A percentile compares a stretch with the other conserved stretches of the same genome.
Conservation (phyloP, 2,329 filamentous ascomycete species). For the Bipolaris bicolor region DNA sequence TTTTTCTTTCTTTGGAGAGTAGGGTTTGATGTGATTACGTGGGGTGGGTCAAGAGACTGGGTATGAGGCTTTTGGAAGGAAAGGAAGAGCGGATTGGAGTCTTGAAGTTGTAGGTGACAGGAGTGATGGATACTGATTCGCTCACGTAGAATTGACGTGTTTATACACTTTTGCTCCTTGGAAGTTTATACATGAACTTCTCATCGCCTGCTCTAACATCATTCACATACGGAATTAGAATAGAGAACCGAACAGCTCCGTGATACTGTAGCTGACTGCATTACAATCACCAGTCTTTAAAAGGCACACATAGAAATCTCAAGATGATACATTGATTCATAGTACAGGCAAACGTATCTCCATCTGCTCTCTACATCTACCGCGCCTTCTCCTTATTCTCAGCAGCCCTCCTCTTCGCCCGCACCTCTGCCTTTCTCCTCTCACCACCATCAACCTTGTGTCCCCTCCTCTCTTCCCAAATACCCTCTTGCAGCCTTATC, state of each 20-base stretch:
- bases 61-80: no score
- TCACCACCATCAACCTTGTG: slow-evolving; percentile 97
- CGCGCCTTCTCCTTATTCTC: slow-evolving; percentile 73
- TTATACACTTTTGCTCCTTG: background rate
- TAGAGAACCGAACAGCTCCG: background rate
- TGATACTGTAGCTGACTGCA: background rate
- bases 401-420: slow-evolving; percentile 81
- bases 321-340: slow-evolving; percentile 1
- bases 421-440: slow-evolving; percentile 81
- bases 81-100: no score
- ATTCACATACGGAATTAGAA: background rate
- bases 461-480: slow-evolving; percentile 89
- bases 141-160: no score
- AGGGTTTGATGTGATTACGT: no score
- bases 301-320: background rate
- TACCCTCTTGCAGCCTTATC: slow-evolving; percentile 77
- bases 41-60: no score
- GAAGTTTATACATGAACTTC: background rate
- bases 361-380: slow-evolving; percentile 23
- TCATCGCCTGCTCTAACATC: no score
- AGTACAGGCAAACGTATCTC: slow-evolving; percentile 3
- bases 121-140: no score
- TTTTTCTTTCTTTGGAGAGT: background rate
- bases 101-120: no score
- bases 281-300: background rate